Base-by-base conservation (phyloP, 768 basidiomycete species). In the Russula foetens region DNA sequence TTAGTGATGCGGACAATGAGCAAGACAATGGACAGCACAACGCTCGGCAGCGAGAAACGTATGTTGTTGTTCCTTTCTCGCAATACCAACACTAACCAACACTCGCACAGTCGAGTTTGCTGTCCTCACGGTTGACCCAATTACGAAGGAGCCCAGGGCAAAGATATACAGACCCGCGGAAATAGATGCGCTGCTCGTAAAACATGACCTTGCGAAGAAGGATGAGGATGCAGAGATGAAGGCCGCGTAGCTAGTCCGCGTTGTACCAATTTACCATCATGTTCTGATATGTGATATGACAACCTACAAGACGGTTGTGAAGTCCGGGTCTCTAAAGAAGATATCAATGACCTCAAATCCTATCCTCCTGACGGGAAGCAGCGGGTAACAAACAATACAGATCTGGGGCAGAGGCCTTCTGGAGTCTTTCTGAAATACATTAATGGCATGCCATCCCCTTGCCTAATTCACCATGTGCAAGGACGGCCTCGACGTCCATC, bases 11-110 rank as follows among this genome's bases (percentile, higher is more conserved):
- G 85, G 75, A 89, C 92, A 55, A 95, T 99, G 93, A 95, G 93
- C 79, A 98, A 98, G 82, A 98, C 96, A 56, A 98, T 99, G 96
- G 97, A 99, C 70, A 94, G 92, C 64, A 98, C 96, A 31, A 98
- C 92, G 47, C 73, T 99, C 63, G 90, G 92, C 33, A 95, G 92
- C 69, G 97, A 99, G 76, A 98, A 98, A 73, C 77, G 97, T 97
- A 67, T 70, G 93, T 49, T 44, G n/a, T 9, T 45, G 28, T 28
- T 44, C 29, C 55, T 35, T 58, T 46, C 45, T 62, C 49, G 58
- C 56, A 54, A 21, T 31, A 31, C 23, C 23, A 35, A 54, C 63
- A 26, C n/a, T 49, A 24, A 63, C 14, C 19, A 15, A 50, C 28
- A 41, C 23, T 7, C 33, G 15, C 56, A 14, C 66, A 98, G 97